Percentiles rank a stretch among this genome's conserved stretches.
Conservation (phyloP, 495 filamentous ascomycete species). For the Daldinia bambusicola region DNA sequence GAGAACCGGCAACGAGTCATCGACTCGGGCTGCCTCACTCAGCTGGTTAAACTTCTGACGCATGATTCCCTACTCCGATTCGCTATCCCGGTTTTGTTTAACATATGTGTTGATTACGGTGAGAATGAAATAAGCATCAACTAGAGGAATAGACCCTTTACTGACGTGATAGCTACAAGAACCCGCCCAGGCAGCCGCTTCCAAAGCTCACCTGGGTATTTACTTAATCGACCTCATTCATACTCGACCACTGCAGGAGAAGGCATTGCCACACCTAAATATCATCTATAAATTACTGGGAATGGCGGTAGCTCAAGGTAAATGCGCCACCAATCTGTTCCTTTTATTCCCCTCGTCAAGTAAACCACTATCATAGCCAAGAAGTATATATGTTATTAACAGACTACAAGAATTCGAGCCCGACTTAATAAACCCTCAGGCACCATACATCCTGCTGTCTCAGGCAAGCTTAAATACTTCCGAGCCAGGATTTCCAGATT, state of each 20-base stretch:
- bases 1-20: slow-evolving; percentile 76
- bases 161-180: slow-evolving; percentile 51
- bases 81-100: slow-evolving; percentile 74
- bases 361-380: not conserved
- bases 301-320: slow-evolving; percentile 60
- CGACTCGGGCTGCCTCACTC: slow-evolving; percentile 64
- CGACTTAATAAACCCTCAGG: slow-evolving; percentile 47
- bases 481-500: slow-evolving; percentile 36
- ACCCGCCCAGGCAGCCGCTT: slow-evolving; percentile 64
- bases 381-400: slow-evolving; percentile 14
- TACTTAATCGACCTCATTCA: slow-evolving; percentile 54
- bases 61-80: slow-evolving; percentile 63
- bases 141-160: slow-evolving; percentile 1
- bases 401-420: slow-evolving; percentile 50
- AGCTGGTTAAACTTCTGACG: slow-evolving; percentile 64
- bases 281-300: slow-evolving; percentile 62
- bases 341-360: not conserved
- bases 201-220: slow-evolving; percentile 53
- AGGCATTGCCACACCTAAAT: slow-evolving; percentile 47
- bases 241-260: slow-evolving; percentile 43
- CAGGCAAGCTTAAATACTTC: slow-evolving; percentile 38
- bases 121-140: slow-evolving; percentile 25
- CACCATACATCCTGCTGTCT: slow-evolving; percentile 49
- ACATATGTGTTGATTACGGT: slow-evolving; percentile 82
- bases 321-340: not conserved